These are phyloP conservation scores for Hibiscus tridactylites DNA, from an alignment of 345 rosid genomes.

Conservation along the genomic window DNA sequence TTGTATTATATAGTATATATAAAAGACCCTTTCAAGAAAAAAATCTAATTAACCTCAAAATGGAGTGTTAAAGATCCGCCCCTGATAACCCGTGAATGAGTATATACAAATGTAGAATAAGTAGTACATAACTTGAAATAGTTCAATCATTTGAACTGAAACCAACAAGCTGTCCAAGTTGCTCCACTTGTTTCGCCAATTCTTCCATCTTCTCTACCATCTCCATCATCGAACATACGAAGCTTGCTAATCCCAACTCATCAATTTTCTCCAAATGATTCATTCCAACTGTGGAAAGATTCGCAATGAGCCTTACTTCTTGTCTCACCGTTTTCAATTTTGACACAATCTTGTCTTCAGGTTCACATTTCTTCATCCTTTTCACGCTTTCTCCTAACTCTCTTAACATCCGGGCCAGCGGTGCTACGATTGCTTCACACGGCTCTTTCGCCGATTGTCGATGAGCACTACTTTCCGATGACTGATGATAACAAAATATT, in stretches of 20 bases:
- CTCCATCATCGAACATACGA: constrained; percentile 32
- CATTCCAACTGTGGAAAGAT: constrained; percentile 9
- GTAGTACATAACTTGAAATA: background rate
- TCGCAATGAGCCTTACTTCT: constrained; percentile 24
- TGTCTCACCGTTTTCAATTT: constrained; percentile 36
- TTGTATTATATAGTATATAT: too few species aligned
- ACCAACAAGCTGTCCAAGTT: constrained; percentile 44
- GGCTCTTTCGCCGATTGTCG: constrained; percentile 36
- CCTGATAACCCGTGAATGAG: too few species aligned
- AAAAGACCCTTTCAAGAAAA: too few species aligned
- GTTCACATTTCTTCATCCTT: constrained; percentile 36
- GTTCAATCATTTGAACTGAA: constrained; percentile 15
- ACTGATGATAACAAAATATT: constrained; percentile 15
- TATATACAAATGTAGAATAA: too few species aligned
- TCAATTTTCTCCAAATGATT: constrained; percentile 17
- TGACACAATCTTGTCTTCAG: constrained; percentile 20
- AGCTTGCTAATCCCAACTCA: constrained; percentile 36
- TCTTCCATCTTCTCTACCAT: constrained; percentile 48
- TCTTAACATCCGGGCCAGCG: constrained; percentile 37
- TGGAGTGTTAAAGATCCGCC: too few species aligned
- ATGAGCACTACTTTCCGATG: constrained; percentile 1
- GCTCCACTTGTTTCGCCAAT: constrained; percentile 42
- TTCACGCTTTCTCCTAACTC: constrained; percentile 51
- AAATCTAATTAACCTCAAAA: too few species aligned
- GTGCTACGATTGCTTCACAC: constrained; percentile 25